These are phyloP conservation scores for Cyberlindnera xylosilytica DNA, from an alignment of 805 yeast species.

Conservation along the genomic window DNA sequence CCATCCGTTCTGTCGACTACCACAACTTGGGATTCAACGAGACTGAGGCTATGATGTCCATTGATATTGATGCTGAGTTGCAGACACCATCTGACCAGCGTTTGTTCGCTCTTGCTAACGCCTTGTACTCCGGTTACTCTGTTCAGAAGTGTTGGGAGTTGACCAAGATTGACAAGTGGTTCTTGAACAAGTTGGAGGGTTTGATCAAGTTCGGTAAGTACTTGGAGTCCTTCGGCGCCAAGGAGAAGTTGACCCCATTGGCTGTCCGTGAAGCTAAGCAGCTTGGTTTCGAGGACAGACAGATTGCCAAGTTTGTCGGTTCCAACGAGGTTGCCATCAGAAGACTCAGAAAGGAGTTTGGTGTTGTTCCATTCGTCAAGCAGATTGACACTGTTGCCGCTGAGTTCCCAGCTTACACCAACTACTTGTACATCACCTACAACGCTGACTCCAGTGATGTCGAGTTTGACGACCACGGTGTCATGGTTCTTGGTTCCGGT, in stretches of 20 bases:
- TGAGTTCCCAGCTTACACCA: slow-evolving; percentile 96
- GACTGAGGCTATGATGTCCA: slow-evolving; percentile 76
- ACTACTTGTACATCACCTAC: slow-evolving; percentile 93
- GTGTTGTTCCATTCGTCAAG: slow-evolving; percentile 89
- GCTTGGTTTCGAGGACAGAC: slow-evolving; percentile 93
- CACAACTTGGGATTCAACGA: slow-evolving; percentile 87
- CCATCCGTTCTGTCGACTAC: slow-evolving; percentile 94
- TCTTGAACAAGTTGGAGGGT: slow-evolving; percentile 72
- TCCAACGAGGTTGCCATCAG: slow-evolving; percentile 80
- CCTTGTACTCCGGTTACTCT: slow-evolving; percentile 82
- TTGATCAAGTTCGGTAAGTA: slow-evolving; percentile 87
- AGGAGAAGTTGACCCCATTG: slow-evolving; percentile 56
- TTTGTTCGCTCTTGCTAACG: slow-evolving; percentile 98
- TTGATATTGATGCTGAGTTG: slow-evolving; percentile 80
- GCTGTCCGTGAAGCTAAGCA: slow-evolving; percentile 62
- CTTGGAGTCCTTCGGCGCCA: slow-evolving; percentile 63
- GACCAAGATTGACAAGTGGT: slow-evolving; percentile 94
- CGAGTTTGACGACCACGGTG: slow-evolving; percentile 83
- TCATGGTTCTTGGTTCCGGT: slow-evolving; percentile 95
- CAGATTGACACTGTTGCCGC: slow-evolving; percentile 97
- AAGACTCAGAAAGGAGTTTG: slow-evolving; percentile 74
- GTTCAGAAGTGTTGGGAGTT: slow-evolving; percentile 91
- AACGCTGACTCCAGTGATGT: slow-evolving; percentile 87
- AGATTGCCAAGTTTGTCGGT: slow-evolving; percentile 76
- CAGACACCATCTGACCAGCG: slow-evolving; percentile 92